Base-by-base conservation (phyloP, 768 basidiomycete species). In the Chiua virens region DNA sequence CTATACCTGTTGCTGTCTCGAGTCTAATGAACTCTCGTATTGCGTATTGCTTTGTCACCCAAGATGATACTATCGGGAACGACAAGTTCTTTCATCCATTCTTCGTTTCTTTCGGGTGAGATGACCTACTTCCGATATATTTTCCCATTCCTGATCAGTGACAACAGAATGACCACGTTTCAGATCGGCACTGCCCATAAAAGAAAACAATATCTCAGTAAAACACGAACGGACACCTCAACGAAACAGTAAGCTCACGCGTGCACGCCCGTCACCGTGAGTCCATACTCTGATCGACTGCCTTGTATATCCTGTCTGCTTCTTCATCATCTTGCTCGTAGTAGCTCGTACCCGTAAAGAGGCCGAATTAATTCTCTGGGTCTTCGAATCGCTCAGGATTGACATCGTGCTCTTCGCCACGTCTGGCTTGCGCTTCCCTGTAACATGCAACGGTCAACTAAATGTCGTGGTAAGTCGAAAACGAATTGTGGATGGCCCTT, bases 291-390 rank as follows among this genome's bases (percentile, higher is more conserved):
- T 82, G 77, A 61, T 98, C 95, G 1, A 98, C 95, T n/a, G 74
- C 62, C 22, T 97, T 96, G 66, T 96, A 99, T 45, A 97, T 97
- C 65, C 80, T 81, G 69, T 98, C 96, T 0, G 96, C 97, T 68
- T 98, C 97, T 59, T 98, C 95, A 54, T 99, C 97, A 57, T 98
- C 97, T 50, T 89, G 87, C 66, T 99, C 95, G 66, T 99, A n/a
- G n/a, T n/a, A 98, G 0, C 91, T 91, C 9, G 89, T 95, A 13
- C 95, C 94, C 5, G 94, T 91, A 65, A 99, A 98, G 8, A 98
- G 79, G 22, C 96, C 96, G 57, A 85, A 87, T 73, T 98, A 94
- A 67, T 98, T 96, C 65, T 99, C 97, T 21, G 96, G 97, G 68
- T 99, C 96, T 69, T 95, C 91, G 62, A 89, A 93, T 60, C 89